Percentiles rank a stretch among this genome's conserved stretches.
phyloP scores from a whole-genome alignment of 768 basidiomycete genomes.

The Amanita inopinata region DNA sequence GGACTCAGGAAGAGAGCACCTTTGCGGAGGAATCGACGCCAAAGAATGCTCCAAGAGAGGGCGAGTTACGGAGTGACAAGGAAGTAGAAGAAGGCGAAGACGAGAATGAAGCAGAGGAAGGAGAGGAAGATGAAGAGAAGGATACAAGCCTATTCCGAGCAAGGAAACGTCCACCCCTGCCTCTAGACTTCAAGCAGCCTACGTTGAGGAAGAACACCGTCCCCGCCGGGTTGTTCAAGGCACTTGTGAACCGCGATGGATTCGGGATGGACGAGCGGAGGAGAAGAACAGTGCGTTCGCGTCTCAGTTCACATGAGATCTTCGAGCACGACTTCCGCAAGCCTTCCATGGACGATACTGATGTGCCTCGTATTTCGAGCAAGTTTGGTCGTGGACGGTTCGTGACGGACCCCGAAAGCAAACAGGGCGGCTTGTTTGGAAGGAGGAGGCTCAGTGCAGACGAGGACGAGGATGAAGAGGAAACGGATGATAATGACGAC shows the following conservation, averaged over 20 bases:
- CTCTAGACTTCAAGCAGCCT: slow-evolving; percentile 57
- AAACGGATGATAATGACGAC: slow-evolving; percentile 2
- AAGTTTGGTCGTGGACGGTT: slow-evolving; percentile 43
- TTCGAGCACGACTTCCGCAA: slow-evolving; percentile 46
- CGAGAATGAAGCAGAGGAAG: slow-evolving; percentile 12
- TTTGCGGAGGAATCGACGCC: slow-evolving; percentile 8
- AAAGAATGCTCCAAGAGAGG: slow-evolving; percentile 10
- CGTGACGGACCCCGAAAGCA: slow-evolving; percentile 46
- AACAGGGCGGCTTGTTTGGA: slow-evolving; percentile 14
- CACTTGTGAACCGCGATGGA: slow-evolving; percentile 36
- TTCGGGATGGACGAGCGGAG: slow-evolving; percentile 50
- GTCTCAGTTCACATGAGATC: slow-evolving; percentile 64
- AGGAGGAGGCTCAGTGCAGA: neutral
- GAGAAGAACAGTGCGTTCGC: slow-evolving; percentile 63
- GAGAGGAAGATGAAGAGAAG: slow-evolving; percentile 13
- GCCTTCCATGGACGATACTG: slow-evolving; percentile 71
- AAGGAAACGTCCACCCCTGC: slow-evolving; percentile 64
- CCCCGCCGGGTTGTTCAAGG: slow-evolving; percentile 82
- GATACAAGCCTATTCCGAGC: slow-evolving; percentile 16
- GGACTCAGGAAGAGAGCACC: slow-evolving; percentile 3
- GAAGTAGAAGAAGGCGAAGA: slow-evolving; percentile 16
- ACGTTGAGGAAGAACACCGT: slow-evolving; percentile 54
- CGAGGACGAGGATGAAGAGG: neutral
- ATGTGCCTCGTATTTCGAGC: slow-evolving; percentile 60
- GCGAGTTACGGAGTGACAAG: slow-evolving; percentile 17